A percentile compares a stretch with the other conserved stretches of the same genome.
phyloP scores from a whole-genome alignment of 2,329 filamentous ascomycete species.

The Epichloe sp. region DNA sequence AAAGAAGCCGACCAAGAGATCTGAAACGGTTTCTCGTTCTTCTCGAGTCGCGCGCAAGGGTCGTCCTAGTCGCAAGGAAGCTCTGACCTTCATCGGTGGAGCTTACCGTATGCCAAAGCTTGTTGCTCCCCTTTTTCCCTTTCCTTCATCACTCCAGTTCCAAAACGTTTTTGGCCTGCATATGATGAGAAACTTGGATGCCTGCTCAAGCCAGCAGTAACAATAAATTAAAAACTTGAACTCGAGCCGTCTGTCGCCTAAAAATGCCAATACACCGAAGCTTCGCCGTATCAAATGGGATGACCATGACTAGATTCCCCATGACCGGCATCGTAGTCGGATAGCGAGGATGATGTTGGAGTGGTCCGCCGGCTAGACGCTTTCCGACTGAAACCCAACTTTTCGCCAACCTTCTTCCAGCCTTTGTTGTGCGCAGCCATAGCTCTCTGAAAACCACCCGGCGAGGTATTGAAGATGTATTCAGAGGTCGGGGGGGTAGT shows the following conservation, averaged over 20 bases:
- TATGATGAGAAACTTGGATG: not conserved
- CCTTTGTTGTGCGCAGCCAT: conserved; percentile 42
- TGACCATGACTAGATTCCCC: conserved; percentile 23
- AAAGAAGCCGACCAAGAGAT: not conserved
- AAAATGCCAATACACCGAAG: not conserved
- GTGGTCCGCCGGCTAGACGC: conserved; percentile 29
- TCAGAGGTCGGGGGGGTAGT: conserved; percentile 56
- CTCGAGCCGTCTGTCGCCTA: not conserved
- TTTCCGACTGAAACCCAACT: conserved; percentile 45
- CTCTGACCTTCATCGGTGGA: not conserved
- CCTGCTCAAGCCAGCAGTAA: too few relatives aligned
- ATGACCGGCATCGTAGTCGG: conserved; percentile 22
- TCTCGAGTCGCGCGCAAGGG: too few relatives aligned
- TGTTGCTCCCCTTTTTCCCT: not conserved
- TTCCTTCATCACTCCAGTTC: not conserved
- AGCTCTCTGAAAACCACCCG: conserved; percentile 39
- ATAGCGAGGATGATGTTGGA: conserved; percentile 27
- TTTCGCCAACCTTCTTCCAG: conserved; percentile 53
- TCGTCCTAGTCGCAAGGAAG: too few relatives aligned
- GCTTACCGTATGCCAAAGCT: not conserved
- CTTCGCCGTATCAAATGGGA: conserved; percentile 32
- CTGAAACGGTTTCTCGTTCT: not conserved
- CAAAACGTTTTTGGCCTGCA: not conserved
- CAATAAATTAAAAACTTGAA: not conserved
- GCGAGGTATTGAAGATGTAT: conserved; percentile 37